Percentiles rank a stretch among this genome's conserved stretches.
Evolutionary conservation across 495 filamentous ascomycete genomes (phyloP).

Genomic region (Wilcoxina mikolae): DNA sequence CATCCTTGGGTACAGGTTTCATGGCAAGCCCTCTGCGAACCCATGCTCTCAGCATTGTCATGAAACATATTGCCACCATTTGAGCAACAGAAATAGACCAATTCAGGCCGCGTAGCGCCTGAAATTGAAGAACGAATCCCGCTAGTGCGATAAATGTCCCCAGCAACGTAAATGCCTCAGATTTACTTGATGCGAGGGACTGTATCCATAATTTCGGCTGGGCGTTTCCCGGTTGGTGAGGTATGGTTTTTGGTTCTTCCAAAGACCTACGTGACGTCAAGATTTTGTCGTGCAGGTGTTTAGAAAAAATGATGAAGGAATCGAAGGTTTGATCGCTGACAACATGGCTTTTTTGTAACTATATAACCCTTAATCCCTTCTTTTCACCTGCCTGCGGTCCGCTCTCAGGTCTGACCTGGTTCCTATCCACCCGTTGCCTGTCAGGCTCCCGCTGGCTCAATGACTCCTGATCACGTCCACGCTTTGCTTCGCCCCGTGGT

Average conservation of each 20-base stretch:
- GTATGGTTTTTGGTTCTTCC: too few relatives aligned
- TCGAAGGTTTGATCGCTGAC: slow-evolving; percentile 10
- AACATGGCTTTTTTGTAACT: slow-evolving; percentile 5
- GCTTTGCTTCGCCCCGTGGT: too few relatives aligned
- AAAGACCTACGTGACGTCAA: background rate
- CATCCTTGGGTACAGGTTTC: background rate
- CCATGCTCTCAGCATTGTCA: slow-evolving; percentile 8
- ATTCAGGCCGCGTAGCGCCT: slow-evolving; percentile 24
- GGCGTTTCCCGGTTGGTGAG: background rate
- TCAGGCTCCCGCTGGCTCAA: too few relatives aligned
- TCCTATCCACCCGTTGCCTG: too few relatives aligned
- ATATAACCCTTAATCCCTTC: background rate
- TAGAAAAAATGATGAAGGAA: slow-evolving; percentile 8
- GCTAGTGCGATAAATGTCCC: slow-evolving; percentile 16
- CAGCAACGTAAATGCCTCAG: slow-evolving; percentile 32
- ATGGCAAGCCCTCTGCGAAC: slow-evolving; percentile 7
- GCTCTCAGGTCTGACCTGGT: too few relatives aligned
- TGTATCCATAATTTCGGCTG: slow-evolving; percentile 13
- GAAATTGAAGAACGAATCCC: slow-evolving; percentile 24
- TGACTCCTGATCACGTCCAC: too few relatives aligned
- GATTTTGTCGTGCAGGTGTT: background rate
- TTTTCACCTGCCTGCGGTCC: background rate
- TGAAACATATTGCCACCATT: slow-evolving; percentile 4
- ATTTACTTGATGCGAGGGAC: slow-evolving; percentile 37
- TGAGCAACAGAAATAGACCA: slow-evolving; percentile 26